Conservation (phyloP, 106 monocot species). For the Dioscorea alata region DNA sequence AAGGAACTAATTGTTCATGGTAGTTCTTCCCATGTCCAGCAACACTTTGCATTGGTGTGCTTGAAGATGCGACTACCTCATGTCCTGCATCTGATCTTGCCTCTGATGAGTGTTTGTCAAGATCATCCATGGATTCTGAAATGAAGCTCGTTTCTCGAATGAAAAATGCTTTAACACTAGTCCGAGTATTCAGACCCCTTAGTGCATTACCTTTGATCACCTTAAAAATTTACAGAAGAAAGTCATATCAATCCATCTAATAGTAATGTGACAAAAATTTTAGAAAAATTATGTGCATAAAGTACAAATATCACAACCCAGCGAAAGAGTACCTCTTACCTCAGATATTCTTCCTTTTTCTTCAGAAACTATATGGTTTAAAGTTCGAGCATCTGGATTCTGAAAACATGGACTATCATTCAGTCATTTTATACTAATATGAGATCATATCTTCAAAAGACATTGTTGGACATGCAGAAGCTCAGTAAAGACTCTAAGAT, state of each 20-base stretch:
- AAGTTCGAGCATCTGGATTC: slow-evolving; percentile 14
- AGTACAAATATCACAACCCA: not conserved
- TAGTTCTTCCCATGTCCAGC: slow-evolving; percentile 5
- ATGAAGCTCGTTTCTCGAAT: slow-evolving; percentile 61
- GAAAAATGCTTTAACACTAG: slow-evolving; percentile 22
- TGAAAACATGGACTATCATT: not conserved
- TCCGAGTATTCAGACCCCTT: slow-evolving; percentile 13
- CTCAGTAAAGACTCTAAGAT: not conserved
- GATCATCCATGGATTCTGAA: slow-evolving; percentile 61
- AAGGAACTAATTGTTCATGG: slow-evolving; percentile 15
- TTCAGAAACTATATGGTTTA: slow-evolving; percentile 3
- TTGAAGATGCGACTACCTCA: slow-evolving; percentile 47
- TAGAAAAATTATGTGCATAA: too few relatives aligned
- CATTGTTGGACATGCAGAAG: not conserved
- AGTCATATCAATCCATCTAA: not conserved
- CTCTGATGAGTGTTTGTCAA: slow-evolving; percentile 11
- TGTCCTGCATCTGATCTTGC: slow-evolving; percentile 16
- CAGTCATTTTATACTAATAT: too few relatives aligned
- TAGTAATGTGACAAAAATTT: not conserved
- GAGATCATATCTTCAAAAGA: not conserved
- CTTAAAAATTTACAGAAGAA: slow-evolving; percentile 18
- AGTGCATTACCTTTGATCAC: slow-evolving; percentile 12
- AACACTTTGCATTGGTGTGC: slow-evolving; percentile 3
- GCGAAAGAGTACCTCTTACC: slow-evolving; percentile 4
- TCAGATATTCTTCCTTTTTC: slow-evolving; percentile 10